Percentiles rank a stretch among this genome's conserved stretches.
These are phyloP conservation scores for Claviceps sorghi DNA, from an alignment of 2,329 filamentous ascomycete species.

Conservation along the genomic window DNA sequence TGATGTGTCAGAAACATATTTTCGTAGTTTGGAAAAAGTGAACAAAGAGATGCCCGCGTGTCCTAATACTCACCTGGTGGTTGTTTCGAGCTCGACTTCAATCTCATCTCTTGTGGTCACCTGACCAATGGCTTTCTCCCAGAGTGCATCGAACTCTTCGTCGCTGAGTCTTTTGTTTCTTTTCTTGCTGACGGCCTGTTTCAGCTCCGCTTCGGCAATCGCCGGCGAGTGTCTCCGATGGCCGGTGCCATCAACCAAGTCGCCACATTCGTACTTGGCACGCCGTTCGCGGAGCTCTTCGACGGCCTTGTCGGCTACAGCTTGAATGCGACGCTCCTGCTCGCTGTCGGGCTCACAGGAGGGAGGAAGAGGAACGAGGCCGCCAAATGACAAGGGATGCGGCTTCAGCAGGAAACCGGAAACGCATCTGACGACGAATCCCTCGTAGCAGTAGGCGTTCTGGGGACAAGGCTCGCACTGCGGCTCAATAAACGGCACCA, in stretches of 20 bases:
- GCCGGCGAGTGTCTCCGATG: conserved; percentile 42
- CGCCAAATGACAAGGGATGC: conserved; percentile 70
- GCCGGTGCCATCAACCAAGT: conserved; percentile 47
- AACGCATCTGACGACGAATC: conserved; percentile 68
- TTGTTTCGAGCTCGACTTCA: conserved; percentile 23
- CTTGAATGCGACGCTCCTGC: conserved; percentile 73
- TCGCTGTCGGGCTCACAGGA: conserved; percentile 92
- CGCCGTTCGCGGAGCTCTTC: conserved; percentile 74
- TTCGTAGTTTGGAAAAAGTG: neutral
- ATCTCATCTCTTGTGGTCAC: conserved; percentile 50
- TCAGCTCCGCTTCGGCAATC: conserved; percentile 57
- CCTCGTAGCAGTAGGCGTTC: conserved; percentile 76
- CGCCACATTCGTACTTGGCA: conserved; percentile 83
- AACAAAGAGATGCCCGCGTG: conserved; percentile 3
- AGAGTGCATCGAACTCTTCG: conserved; percentile 84
- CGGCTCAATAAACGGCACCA: conserved; percentile 55
- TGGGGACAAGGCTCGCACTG: conserved; percentile 80
- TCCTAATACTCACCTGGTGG: conserved; percentile 35
- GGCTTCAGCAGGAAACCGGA: conserved; percentile 71
- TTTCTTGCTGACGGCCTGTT: conserved; percentile 59
- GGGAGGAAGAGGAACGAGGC: conserved; percentile 70
- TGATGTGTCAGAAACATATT: conserved; percentile 35
- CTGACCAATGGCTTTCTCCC: conserved; percentile 59
- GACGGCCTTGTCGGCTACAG: conserved; percentile 74
- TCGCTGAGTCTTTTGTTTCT: conserved; percentile 71